Evolutionary conservation across 768 basidiomycete species (phyloP).

Genomic region (Termitomyces sp.): DNA sequence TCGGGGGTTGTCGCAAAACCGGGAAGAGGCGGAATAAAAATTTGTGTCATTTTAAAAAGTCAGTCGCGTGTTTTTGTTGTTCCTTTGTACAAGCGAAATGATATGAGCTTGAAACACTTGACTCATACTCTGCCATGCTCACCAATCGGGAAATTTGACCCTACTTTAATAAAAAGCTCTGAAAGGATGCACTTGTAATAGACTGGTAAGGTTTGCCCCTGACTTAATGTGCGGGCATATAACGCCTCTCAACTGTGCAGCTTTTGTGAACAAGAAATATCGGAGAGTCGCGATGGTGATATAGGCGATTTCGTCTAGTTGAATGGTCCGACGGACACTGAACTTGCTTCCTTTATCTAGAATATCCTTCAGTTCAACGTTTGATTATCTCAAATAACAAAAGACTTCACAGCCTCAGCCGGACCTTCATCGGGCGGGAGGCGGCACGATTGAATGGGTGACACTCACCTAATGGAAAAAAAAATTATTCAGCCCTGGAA

Average conservation of each 20-base stretch:
- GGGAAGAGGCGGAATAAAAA: slow-evolving; percentile 2
- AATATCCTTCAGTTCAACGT: neutral
- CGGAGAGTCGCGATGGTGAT: neutral
- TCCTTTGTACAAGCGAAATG: neutral
- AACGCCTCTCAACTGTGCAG: neutral
- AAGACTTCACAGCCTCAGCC: neutral
- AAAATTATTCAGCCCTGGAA: neutral
- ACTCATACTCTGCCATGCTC: neutral
- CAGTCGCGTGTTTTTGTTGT: neutral
- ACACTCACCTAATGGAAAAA: neutral
- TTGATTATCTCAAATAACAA: neutral
- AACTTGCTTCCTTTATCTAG: neutral
- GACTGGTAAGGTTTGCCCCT: neutral
- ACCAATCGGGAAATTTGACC: neutral
- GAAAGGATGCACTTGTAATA: neutral
- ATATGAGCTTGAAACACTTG: neutral
- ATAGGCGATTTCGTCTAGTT: neutral
- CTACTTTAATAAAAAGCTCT: neutral
- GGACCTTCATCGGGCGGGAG: neutral
- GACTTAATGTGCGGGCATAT: neutral
- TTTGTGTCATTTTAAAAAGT: neutral
- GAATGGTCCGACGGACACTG: neutral
- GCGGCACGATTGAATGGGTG: neutral
- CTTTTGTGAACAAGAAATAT: neutral
- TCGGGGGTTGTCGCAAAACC: neutral